Evolutionary conservation across 176 grass and related monocot genomes (phyloP).

Genomic region (Panicum miliaceum): DNA sequence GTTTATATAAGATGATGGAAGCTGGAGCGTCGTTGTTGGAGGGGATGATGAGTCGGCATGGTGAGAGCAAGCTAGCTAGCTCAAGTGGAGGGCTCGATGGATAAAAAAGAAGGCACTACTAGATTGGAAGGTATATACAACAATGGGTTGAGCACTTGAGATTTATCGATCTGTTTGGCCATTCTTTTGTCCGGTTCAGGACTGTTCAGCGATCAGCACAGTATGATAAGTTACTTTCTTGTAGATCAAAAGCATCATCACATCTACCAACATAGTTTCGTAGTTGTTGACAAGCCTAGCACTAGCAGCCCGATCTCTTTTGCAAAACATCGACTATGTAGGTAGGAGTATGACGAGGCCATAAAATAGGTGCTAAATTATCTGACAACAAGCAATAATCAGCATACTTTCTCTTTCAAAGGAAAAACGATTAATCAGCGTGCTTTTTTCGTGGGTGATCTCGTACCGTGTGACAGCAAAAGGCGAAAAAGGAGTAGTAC

Average conservation of each 20-base stretch:
- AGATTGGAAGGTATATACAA: neutral
- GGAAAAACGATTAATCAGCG: neutral
- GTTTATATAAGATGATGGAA: slow-evolving; percentile 29
- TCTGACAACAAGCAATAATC: neutral
- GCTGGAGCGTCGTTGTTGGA: neutral
- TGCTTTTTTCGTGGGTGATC: neutral
- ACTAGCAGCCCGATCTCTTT: neutral
- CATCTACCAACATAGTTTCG: neutral
- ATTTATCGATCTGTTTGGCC: neutral
- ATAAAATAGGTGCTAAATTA: neutral
- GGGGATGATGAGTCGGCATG: neutral
- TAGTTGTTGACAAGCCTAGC: neutral
- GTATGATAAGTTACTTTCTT: neutral
- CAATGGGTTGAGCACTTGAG: neutral
- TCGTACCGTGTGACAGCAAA: neutral
- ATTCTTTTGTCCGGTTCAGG: too few species aligned
- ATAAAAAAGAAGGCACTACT: too few species aligned
- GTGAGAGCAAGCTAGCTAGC: neutral
- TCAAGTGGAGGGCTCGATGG: neutral
- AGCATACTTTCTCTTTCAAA: too few species aligned
- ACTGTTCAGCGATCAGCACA: neutral
- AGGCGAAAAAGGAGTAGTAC: neutral
- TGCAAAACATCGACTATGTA: neutral
- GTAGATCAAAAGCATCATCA: slow-evolving; percentile 2
- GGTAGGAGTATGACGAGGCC: neutral